phyloP scores from a whole-genome alignment of 2,329 filamentous ascomycete species.

The Penicillium sp. region DNA sequence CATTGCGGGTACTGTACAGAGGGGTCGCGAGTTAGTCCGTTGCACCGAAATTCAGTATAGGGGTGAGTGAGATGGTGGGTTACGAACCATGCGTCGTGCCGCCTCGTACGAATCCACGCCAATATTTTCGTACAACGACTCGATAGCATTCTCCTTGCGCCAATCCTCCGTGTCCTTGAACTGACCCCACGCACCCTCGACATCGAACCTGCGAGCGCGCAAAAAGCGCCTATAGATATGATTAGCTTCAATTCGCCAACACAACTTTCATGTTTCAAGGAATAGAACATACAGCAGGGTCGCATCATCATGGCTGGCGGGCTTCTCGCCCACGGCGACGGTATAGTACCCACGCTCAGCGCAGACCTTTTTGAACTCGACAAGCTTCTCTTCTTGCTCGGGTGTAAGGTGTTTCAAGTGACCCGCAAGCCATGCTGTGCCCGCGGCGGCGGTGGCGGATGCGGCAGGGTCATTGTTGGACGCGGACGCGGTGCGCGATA shows the following conservation, averaged over 20 bases:
- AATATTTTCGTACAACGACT: constrained; percentile 81
- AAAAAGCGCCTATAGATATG: constrained; percentile 68
- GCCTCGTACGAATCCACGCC: constrained; percentile 82
- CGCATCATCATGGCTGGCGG: constrained; percentile 48
- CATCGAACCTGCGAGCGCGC: constrained; percentile 77
- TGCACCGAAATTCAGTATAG: too few relatives aligned
- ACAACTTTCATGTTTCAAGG: background rate
- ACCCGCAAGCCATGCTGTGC: constrained; percentile 52
- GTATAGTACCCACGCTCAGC: constrained; percentile 60
- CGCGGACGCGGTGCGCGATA: constrained; percentile 28
- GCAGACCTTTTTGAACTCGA: constrained; percentile 69
- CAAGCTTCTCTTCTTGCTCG: constrained; percentile 66
- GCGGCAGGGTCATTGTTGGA: constrained; percentile 37
- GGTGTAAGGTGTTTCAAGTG: constrained; percentile 75
- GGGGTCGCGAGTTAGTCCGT: background rate
- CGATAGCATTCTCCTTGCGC: constrained; percentile 75
- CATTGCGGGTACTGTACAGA: constrained; percentile 80
- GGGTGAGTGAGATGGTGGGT: too few relatives aligned
- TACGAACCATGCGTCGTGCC: constrained; percentile 65
- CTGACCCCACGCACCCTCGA: constrained; percentile 75
- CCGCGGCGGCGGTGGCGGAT: constrained; percentile 36
- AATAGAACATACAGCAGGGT: constrained; percentile 45
- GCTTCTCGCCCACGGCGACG: constrained; percentile 32
- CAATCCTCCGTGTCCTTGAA: constrained; percentile 88
- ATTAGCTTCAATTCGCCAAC: background rate